Evolutionary conservation across 1,284 basidiomycete genomes (phyloP), one percentile per base, ranked within the genome.

Genomic region (Quambalaria eucalypti): DNA sequence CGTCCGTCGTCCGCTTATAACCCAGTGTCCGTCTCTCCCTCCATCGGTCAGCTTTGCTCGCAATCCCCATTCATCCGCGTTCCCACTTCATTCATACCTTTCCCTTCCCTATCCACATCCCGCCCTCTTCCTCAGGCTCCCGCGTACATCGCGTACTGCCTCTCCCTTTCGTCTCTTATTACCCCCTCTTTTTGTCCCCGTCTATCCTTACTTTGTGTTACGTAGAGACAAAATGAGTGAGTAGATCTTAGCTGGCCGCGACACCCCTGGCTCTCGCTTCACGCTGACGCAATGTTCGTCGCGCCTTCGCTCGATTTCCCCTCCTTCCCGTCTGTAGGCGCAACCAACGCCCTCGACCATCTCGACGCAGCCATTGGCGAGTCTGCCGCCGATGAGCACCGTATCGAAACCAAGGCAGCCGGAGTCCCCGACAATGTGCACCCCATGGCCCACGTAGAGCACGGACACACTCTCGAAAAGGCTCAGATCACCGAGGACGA

Each of bases 401-500:
- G 12, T 38, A 52, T 59, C 51, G 57, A 66, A 46, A 40, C 61
- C 54, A 60, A 60, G 50, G 39, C 28, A n/a, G 55, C 60, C 56
- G 52, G 52, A 29, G 54, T 50, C 50, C 55, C 59, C 28, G 52
- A 60, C 33, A 57, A 56, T 4, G 29, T 36, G 12, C 63, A 65
- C 48, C 64, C 62, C 40, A 50, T 63, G 28, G 62, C 39, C 38
- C 65, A 63, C 59, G 54, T 65, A 48, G 60, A 65, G 30, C 23
- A 31, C 2, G 61, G 53, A 36, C 31, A 2, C 7, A 9, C 3
- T 6, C 6, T 38, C 31, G 44, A 48, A 2, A 60, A 62, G 50
- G 52, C 56, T 36, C 50, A 59, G n/a, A 51, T 53, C 25, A 44
- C 52, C 5, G 55, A 64, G 46, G 53, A 50, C 29, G 62, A 64